These are phyloP conservation scores for Drosera capensis DNA, from an alignment of 148 eudicot species.

Conservation along the genomic window DNA sequence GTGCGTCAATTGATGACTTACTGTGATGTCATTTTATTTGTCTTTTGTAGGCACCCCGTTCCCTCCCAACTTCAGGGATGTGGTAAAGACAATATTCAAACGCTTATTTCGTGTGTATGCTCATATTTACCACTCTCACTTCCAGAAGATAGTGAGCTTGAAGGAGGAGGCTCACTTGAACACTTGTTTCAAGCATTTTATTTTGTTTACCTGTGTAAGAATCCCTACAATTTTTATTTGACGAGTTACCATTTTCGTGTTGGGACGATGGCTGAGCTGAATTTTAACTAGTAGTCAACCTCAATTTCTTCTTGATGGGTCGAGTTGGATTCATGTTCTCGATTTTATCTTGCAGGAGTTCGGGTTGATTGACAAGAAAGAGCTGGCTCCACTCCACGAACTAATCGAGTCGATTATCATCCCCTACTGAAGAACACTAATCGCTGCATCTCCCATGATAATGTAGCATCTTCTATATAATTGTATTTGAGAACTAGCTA, in stretches of 20 bases:
- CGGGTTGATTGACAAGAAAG: conserved; percentile 74
- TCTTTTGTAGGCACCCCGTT: conserved; percentile 72
- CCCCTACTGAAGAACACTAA: conserved; percentile 29
- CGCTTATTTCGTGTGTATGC: conserved; percentile 96
- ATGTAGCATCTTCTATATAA: no score
- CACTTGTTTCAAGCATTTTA: conserved; percentile 98
- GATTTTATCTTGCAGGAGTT: conserved; percentile 34
- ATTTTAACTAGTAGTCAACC: no score
- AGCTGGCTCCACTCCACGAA: conserved; percentile 79
- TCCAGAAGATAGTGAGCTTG: conserved; percentile 96
- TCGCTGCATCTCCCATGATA: not conserved
- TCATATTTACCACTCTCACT: conserved; percentile 94
- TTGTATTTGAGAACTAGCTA: no score
- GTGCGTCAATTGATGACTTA: no score
- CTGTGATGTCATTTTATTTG: no score
- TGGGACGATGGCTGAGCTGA: no score
- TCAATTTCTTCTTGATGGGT: no score
- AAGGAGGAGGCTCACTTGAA: conserved; percentile 98
- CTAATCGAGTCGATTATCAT: conserved; percentile 61
- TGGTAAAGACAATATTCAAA: conserved; percentile 89
- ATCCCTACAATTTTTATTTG: conserved; percentile 1
- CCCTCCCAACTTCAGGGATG: conserved; percentile 87
- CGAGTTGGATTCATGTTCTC: no score
- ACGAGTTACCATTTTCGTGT: not conserved
- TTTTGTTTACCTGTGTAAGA: conserved; percentile 88